These are phyloP conservation scores for Chrysosporium queenslandicum DNA, from an alignment of 2,329 filamentous ascomycete species.

Conservation along the genomic window DNA sequence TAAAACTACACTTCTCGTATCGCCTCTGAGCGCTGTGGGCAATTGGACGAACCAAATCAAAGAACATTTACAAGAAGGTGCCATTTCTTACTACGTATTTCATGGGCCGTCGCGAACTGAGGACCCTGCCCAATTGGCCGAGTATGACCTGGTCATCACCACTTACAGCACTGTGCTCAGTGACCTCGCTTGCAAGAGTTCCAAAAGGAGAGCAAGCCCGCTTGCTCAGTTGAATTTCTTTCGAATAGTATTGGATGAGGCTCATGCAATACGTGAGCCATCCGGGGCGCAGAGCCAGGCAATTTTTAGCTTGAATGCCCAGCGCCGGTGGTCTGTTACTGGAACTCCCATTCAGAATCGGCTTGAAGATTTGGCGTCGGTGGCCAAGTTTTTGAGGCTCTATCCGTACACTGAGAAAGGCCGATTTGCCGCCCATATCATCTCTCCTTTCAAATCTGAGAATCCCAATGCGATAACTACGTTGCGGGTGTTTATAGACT, in stretches of 20 bases:
- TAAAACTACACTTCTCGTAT: constrained; percentile 74
- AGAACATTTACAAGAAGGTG: constrained; percentile 58
- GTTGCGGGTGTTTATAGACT: constrained; percentile 79
- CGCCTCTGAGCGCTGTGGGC: constrained; percentile 77
- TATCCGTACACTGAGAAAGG: constrained; percentile 71
- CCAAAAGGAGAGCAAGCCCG: constrained; percentile 51
- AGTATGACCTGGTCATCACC: constrained; percentile 78
- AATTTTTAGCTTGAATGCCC: constrained; percentile 66
- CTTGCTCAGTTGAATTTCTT: constrained; percentile 81
- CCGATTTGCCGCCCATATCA: constrained; percentile 69
- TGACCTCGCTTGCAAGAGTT: constrained; percentile 58
- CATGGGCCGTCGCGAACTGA: constrained; percentile 70
- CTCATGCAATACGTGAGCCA: constrained; percentile 85
- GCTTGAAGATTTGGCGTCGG: constrained; percentile 75
- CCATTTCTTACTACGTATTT: constrained; percentile 69
- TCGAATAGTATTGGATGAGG: constrained; percentile 86
- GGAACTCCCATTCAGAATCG: constrained; percentile 93
- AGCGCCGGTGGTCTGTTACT: constrained; percentile 91
- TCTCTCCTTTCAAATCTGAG: constrained; percentile 75
- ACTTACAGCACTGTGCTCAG: constrained; percentile 83
- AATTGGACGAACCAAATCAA: constrained; percentile 95
- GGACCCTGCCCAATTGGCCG: constrained; percentile 55
- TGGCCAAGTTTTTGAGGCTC: constrained; percentile 75
- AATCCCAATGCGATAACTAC: constrained; percentile 61
- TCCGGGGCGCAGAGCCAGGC: constrained; percentile 73